A percentile compares a stretch with the other conserved stretches of the same genome.
Evolutionary conservation across 441 rosid genomes (phyloP).

Genomic region (Eugenia klotzschiana): DNA sequence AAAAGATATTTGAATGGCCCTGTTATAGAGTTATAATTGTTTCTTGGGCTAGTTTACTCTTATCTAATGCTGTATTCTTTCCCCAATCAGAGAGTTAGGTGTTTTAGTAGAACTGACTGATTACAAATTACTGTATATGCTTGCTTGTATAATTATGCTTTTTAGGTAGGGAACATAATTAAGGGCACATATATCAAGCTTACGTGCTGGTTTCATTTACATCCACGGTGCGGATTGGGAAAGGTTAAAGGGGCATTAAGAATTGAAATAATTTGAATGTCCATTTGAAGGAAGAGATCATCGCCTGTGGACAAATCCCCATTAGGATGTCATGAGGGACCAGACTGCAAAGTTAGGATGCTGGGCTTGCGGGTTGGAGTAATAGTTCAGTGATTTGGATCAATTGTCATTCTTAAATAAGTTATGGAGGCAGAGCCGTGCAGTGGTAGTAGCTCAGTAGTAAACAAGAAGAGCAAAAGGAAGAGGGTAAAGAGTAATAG

Average conservation of each 20-base stretch:
- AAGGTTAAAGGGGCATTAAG: not conserved
- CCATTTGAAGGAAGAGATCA: not conserved
- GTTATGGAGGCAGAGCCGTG: not conserved
- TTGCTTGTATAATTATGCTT: not conserved
- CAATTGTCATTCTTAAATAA: not conserved
- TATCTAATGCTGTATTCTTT: not conserved
- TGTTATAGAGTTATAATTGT: not conserved
- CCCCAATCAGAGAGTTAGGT: not conserved
- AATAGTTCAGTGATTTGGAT: not conserved
- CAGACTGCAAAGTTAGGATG: not conserved
- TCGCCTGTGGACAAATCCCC: not conserved
- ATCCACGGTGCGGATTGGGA: not conserved
- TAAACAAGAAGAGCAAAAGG: not conserved
- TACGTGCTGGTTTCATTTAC: not conserved
- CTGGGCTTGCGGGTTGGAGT: not conserved
- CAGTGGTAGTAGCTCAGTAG: not conserved
- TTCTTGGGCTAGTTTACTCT: not conserved
- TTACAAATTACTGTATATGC: not conserved
- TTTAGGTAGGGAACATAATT: not conserved
- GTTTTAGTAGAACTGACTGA: not conserved
- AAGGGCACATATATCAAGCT: not conserved
- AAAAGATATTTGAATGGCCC: not conserved
- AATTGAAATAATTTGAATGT: not conserved
- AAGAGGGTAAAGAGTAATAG: not conserved
- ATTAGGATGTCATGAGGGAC: not conserved